Base-by-base conservation (phyloP, 2,329 filamentous ascomycete genomes). In the Colletotrichum viniferum region DNA sequence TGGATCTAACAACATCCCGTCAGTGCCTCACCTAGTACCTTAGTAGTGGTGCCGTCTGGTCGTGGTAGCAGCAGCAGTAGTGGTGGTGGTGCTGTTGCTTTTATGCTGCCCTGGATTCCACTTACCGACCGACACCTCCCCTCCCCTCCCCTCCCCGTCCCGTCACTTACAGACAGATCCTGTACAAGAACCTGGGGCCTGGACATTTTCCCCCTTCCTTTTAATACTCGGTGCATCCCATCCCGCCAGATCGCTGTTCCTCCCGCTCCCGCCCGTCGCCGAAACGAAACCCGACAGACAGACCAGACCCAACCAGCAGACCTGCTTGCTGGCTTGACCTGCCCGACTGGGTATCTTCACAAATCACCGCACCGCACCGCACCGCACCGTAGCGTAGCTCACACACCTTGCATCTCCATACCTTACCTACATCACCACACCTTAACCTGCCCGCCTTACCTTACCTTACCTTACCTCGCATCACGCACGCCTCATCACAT, bases 221-320 rank as follows among this genome's bases (percentile, higher is more conserved):
- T 65, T 68, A 69, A 52, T 67, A 61, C 69, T 68, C 69, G 63
- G 48, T 76, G 63, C 63, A 62, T 74, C 73, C 62, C 69, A 73
- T 67, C 69, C 73, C 73, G 64, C 38, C 63, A 73, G 69, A 76
- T 76, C 73, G 73, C 73, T 76, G 73, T 64, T 76, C 69, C 73
- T 76, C 69, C 73, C 73, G 73, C 73, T 76, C 73, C 73, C 73
- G 73, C 73, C 73, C 73, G 69, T 56, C 73, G 73, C 58, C 69
- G 63, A 75, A 73, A 73, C 73, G 21, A 73, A 48, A 68, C 73
- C 73, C 73, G 69, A 75, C 69, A 63, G 69, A 38, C 34, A 16
- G 34, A 75, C 63, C 69, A 16, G 34, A 75, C 63, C 69, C 38
- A 73, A 66, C 48, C n/a, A n/a, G n/a, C 68, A 52, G 61, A 52